phyloP scores from a whole-genome alignment of 768 basidiomycete species.

The Hypholoma sublateritium region DNA sequence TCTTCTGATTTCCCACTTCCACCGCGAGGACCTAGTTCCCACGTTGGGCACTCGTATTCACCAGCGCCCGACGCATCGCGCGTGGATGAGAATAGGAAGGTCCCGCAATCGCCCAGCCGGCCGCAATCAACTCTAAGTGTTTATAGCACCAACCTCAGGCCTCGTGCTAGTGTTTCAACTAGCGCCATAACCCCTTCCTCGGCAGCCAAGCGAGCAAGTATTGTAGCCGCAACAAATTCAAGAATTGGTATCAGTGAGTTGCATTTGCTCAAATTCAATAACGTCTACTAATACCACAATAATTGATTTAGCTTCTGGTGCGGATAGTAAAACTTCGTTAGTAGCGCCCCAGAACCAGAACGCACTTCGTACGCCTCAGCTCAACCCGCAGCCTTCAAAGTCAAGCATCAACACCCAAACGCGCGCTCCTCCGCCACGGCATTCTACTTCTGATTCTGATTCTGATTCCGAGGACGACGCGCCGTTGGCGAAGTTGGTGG shows the following conservation, averaged over 20 bases:
- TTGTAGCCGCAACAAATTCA: conserved; percentile 32
- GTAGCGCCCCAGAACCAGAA: neutral
- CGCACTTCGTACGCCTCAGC: neutral
- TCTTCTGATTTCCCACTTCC: conserved; percentile 17
- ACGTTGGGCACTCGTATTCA: conserved; percentile 27
- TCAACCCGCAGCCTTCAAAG: neutral
- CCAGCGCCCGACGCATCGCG: conserved; percentile 10
- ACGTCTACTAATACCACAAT: neutral
- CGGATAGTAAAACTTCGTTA: neutral
- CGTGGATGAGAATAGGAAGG: conserved; percentile 5
- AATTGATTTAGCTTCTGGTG: neutral
- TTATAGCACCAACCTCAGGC: conserved; percentile 27
- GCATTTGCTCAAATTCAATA: neutral
- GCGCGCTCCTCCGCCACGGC: conserved; percentile 1
- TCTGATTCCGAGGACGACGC: conserved; percentile 54
- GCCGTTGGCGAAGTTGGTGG: conserved; percentile 62
- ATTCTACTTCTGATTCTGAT: conserved; percentile 25
- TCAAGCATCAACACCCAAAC: neutral
- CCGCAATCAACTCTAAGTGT: conserved; percentile 36
- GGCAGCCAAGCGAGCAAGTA: conserved; percentile 51
- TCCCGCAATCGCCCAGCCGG: conserved; percentile 20
- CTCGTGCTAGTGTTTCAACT: conserved; percentile 56
- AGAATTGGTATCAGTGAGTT: conserved; percentile 28
- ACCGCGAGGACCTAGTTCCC: conserved; percentile 25
- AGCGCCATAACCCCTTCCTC: conserved; percentile 54